These are phyloP conservation scores for Austroboletus novae-zelandiae DNA, from an alignment of 1,284 basidiomycete species.

Conservation along the genomic window DNA sequence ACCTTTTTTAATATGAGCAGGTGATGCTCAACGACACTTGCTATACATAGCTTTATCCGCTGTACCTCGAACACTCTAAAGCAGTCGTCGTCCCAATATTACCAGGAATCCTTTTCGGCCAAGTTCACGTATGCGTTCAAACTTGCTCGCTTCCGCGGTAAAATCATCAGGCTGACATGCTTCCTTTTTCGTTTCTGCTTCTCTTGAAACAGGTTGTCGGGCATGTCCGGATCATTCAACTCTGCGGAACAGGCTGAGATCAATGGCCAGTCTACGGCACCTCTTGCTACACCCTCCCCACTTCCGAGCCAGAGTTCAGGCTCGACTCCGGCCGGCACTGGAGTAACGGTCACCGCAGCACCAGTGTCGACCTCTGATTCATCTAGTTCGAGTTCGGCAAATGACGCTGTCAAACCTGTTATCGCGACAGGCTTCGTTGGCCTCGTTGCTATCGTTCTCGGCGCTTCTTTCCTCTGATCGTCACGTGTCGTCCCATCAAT, in stretches of 20 bases:
- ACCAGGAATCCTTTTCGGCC: slow-evolving; percentile 76
- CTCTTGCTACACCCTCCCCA: slow-evolving; percentile 38
- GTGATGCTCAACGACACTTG: neutral
- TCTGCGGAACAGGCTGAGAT: slow-evolving; percentile 52
- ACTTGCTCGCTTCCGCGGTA: neutral
- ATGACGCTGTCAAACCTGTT: slow-evolving; percentile 20
- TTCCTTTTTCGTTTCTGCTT: neutral
- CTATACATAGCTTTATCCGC: slow-evolving; percentile 58
- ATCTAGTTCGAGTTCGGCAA: slow-evolving; percentile 5
- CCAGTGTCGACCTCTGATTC: neutral
- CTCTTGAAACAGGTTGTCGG: slow-evolving; percentile 43
- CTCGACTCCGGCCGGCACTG: neutral
- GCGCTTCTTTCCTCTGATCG: slow-evolving; percentile 22
- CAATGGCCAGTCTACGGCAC: slow-evolving; percentile 55
- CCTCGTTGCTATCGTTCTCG: slow-evolving; percentile 18
- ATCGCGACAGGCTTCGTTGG: slow-evolving; percentile 22
- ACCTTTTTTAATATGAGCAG: neutral
- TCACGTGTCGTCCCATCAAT: neutral
- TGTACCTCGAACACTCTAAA: slow-evolving; percentile 57
- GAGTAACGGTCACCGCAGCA: neutral
- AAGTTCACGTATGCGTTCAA: slow-evolving; percentile 58
- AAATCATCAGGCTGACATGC: neutral
- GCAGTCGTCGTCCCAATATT: slow-evolving; percentile 54
- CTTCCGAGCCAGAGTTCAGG: neutral
- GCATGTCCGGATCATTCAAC: slow-evolving; percentile 68